Conservation (phyloP, 176 grass and related monocot genomes). For the Triticum urartu region DNA sequence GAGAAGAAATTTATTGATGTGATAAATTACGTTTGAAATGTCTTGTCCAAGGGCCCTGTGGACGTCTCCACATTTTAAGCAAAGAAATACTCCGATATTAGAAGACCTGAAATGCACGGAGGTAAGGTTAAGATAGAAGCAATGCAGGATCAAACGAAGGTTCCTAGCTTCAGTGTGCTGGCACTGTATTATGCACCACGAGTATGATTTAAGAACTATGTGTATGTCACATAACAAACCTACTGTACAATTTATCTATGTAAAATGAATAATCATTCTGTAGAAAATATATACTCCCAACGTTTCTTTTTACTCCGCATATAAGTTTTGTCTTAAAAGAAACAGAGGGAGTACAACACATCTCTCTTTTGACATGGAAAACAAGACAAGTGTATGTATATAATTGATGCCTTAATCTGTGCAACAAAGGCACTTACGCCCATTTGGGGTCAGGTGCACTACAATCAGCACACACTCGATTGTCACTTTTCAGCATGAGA, state of each 20-base stretch:
- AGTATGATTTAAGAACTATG: slow-evolving; percentile 14
- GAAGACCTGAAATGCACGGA: slow-evolving; percentile 66
- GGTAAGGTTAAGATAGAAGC: slow-evolving; percentile 12
- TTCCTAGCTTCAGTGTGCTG: background rate
- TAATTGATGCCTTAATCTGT: slow-evolving; percentile 17
- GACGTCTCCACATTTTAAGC: slow-evolving; percentile 97
- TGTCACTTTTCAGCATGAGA: slow-evolving; percentile 89
- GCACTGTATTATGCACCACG: background rate
- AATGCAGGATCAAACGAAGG: slow-evolving; percentile 22
- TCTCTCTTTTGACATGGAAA: slow-evolving; percentile 20
- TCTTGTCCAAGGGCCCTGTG: slow-evolving; percentile 89
- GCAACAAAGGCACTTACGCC: slow-evolving; percentile 70
- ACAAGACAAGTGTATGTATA: background rate
- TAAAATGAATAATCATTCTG: slow-evolving; percentile 20
- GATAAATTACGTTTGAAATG: slow-evolving; percentile 75
- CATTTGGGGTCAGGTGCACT: slow-evolving; percentile 88
- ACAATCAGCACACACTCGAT: slow-evolving; percentile 94
- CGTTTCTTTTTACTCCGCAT: too few species aligned
- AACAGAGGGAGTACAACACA: background rate
- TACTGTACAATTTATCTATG: slow-evolving; percentile 25
- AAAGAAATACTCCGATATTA: slow-evolving; percentile 96
- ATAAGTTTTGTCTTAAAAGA: too few species aligned
- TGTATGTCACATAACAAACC: background rate
- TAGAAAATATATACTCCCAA: background rate
- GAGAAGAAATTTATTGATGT: slow-evolving; percentile 9